Conservation (phyloP, 768 basidiomycete genomes). For the Postia placenta region DNA sequence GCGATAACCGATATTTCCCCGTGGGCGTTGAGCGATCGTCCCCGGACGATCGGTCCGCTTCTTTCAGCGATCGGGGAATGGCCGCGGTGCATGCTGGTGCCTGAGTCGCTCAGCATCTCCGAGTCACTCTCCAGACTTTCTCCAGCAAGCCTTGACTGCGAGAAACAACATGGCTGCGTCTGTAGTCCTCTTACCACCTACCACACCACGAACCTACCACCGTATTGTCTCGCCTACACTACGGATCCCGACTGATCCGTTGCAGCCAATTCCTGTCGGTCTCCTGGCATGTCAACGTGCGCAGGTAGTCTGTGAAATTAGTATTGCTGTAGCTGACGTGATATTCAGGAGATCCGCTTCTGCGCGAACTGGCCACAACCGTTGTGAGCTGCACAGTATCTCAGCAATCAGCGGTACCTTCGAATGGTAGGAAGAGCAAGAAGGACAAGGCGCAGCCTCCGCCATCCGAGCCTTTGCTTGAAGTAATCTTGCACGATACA, state of each 20-base stretch:
- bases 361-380: slow-evolving; percentile 49
- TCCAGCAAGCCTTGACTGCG: too few species aligned
- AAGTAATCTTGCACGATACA: slow-evolving; percentile 69
- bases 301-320: slow-evolving; percentile 4
- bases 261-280: slow-evolving; percentile 60
- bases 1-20: too few species aligned
- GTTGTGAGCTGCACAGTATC: slow-evolving; percentile 47
- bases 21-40: too few species aligned
- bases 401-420: slow-evolving; percentile 33
- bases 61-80: too few species aligned
- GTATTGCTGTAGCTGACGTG: not conserved
- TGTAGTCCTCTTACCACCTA: slow-evolving; percentile 35
- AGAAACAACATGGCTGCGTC: slow-evolving; percentile 29
- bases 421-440: slow-evolving; percentile 31
- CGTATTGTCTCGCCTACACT: slow-evolving; percentile 57
- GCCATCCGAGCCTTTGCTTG: slow-evolving; percentile 47
- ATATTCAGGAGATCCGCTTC: slow-evolving; percentile 60
- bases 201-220: slow-evolving; percentile 56
- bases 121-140: too few species aligned
- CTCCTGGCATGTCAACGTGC: slow-evolving; percentile 75
- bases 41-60: too few species aligned
- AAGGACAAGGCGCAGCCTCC: slow-evolving; percentile 49
- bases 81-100: too few species aligned
- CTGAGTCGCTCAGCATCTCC: too few species aligned
- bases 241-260: slow-evolving; percentile 43